Evolutionary conservation across 257 asterid genomes (phyloP).

Genomic region (Voacanga thouarsii): DNA sequence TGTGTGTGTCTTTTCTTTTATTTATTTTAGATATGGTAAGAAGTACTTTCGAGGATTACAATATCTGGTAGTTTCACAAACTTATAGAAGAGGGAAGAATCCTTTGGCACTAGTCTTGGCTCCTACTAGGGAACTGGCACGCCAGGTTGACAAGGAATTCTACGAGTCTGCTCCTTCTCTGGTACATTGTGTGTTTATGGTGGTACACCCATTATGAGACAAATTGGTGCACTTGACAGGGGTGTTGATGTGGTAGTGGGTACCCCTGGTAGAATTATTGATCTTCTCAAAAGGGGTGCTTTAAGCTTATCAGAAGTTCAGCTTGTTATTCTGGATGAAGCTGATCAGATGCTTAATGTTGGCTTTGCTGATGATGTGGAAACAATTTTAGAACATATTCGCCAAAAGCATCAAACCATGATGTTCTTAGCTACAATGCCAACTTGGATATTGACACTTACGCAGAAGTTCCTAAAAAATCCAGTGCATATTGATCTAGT

Average conservation of each 20-base stretch:
- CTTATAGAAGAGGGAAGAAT: constrained; percentile 68
- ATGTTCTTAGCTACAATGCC: constrained; percentile 99
- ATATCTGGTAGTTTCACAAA: constrained; percentile 10
- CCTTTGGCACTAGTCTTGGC: constrained; percentile 81
- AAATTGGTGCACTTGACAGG: constrained; percentile 74
- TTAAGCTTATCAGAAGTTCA: constrained; percentile 63
- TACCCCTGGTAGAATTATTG: constrained; percentile 92
- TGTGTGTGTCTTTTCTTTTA: background rate
- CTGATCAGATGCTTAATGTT: constrained; percentile 97
- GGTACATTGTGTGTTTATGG: constrained; percentile 87
- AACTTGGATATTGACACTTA: constrained; percentile 74
- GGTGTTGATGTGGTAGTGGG: constrained; percentile 89
- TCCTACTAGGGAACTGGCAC: constrained; percentile 92
- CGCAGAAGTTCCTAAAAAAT: constrained; percentile 70
- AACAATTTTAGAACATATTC: constrained; percentile 65
- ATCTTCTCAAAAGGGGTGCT: constrained; percentile 83
- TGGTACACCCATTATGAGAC: constrained; percentile 72
- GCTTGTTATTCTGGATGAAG: constrained; percentile 91
- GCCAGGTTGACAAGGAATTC: constrained; percentile 90
- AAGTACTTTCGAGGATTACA: background rate
- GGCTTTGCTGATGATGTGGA: constrained; percentile 98
- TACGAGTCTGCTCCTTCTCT: constrained; percentile 65
- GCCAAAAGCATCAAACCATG: constrained; percentile 88
- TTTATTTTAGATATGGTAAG: background rate
- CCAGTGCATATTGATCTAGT: constrained; percentile 88